Base-by-base conservation (phyloP, 306 rosid species). In the Crataegus laevigata region DNA sequence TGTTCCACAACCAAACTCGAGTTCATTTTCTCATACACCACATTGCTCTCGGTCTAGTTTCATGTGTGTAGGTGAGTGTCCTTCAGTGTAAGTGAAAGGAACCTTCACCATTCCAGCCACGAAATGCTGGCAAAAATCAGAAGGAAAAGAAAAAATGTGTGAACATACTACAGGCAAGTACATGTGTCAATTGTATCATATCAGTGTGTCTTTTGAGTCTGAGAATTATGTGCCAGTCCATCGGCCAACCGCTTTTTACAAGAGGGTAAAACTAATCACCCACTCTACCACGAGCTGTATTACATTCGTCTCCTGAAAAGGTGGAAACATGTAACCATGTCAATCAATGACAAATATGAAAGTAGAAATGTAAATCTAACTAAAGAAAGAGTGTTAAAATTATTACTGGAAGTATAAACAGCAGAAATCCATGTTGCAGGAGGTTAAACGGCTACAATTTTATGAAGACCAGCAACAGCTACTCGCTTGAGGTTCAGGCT, bases 381-480 rank as follows among this genome's bases (percentile, higher is more conserved):
- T 59, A 69, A 60, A 57, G 38, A 67, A 68, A 57, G 51, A 65
- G 42, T 68, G 73, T 13, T 21, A 19, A 60, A 40, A 61, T 40
- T 52, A 70, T 84, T 78, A 85, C 86, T 78, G 58, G 69, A 77
- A 61, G 79, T 32, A 69, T 29, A 74, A 78, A 62, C 64, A 61
- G 72, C 50, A 63, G 68, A 73, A 61, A 76, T 45, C 77, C 74
- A 54, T 26, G 55, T 45, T 32, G 65, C 58, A 25, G 75, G 68
- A 47, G 66, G 62, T 80, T 24, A 71, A 73, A 12, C 51, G 9
- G 63, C 75, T 15, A 76, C 5, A 76, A 76, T 59, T 67, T 77
- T 86, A 87, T 55, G 68, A 84, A 80, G 81, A 80, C 43, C 77
- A 78, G 87, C 98, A 94, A 78, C 98, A 94, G 30, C 68, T 80